phyloP scores from a whole-genome alignment of 495 filamentous ascomycete genomes.

The Aspergillus bertholletiae region DNA sequence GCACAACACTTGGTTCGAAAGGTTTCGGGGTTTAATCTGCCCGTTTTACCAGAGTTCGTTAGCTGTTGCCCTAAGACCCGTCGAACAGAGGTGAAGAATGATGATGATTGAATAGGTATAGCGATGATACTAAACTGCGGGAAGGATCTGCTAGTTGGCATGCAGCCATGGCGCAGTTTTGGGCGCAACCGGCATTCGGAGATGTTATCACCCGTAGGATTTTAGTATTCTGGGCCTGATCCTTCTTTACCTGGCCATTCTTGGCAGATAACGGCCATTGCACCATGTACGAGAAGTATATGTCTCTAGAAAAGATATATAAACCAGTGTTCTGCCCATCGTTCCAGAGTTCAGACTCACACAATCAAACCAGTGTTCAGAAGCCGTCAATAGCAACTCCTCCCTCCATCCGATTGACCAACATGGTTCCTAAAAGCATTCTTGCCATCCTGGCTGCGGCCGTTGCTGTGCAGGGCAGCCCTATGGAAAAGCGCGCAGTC shows the following conservation, averaged over 20 bases:
- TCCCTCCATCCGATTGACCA: too few relatives aligned
- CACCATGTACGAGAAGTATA: too few relatives aligned
- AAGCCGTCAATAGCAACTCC: too few relatives aligned
- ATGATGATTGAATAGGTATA: too few relatives aligned
- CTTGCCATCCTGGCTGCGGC: neutral
- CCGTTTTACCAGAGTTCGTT: neutral
- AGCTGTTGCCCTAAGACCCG: neutral
- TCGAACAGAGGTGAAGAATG: too few relatives aligned
- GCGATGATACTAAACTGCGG: too few relatives aligned
- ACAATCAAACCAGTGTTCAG: too few relatives aligned
- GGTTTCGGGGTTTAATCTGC: neutral
- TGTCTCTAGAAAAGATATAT: neutral
- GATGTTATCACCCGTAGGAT: neutral
- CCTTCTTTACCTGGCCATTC: neutral
- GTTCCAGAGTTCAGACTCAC: too few relatives aligned
- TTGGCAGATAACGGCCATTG: too few relatives aligned
- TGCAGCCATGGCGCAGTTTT: neutral
- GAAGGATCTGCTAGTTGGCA: neutral
- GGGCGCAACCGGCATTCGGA: neutral
- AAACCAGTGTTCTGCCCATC: neutral
- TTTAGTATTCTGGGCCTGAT: neutral
- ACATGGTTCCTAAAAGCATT: neutral
- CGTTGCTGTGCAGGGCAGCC: neutral
- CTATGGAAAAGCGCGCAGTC: neutral
- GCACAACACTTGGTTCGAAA: neutral